Evolutionary conservation across 2,329 filamentous ascomycete genomes (phyloP), one percentile per base, ranked within the genome.

Genomic region (Trichoderma sp.): DNA sequence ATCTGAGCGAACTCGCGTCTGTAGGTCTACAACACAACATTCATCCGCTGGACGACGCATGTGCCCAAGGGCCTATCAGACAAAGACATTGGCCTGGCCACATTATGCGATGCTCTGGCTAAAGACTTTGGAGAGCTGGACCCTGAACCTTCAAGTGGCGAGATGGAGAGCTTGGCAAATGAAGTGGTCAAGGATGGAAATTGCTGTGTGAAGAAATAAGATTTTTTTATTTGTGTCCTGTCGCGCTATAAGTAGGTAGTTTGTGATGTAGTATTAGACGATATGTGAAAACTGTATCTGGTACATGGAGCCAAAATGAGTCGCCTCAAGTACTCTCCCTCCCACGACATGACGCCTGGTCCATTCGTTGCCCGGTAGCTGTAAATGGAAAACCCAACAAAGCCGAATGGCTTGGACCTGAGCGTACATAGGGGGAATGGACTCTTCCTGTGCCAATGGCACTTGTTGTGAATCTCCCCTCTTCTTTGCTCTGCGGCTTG

Each of bases 31-130:
- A 92, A 91, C 76, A 89, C 86, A 6, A 87, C 87, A 0, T 88
- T 88, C 73, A 87, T 93, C 71, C 86, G 89, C 59, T 93, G 90
- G 91, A 92, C 90, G 10, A 93, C 90, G 1, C 91, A 93, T 76
- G 85, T 80, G 69, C 90, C 90, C 0, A 79, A 81, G 10, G 90
- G 91, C 1, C 79, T 93, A n/a, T 90, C 88, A 0, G 79, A 79
- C 24, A 88, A 87, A 75, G 90, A 93, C 75, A 78, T 90, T 32
- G 74, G 82, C 46, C 84, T 93, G 78, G 91, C 90, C 0, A 75
- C 77, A 5, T 81, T 87, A 70, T 92, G 90, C 74, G 90, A 92
- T 76, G 76, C 81, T 28, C 78, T 88, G 7, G 89, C 87, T 32
- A 75, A 73, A 18, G 83, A 86, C 71, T 85, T 88, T 75, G 87